Evolutionary conservation across 352 stramenopile species (phyloP).

Genomic region (Phytophthora sojae): DNA sequence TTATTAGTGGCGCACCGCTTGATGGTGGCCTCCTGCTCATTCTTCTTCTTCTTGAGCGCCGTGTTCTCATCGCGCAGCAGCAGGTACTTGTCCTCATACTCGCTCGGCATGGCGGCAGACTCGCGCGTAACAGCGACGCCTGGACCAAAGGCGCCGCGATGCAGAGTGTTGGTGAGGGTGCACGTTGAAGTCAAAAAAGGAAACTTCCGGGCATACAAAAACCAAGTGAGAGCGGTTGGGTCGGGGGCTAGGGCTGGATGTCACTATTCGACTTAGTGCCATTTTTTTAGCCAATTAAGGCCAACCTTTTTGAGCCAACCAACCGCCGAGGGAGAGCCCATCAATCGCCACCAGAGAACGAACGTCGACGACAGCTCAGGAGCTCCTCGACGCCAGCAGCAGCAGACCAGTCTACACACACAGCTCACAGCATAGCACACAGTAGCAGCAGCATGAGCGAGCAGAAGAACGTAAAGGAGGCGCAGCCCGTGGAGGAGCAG

Average conservation of each 20-base stretch:
- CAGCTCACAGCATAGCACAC: conserved; percentile 4
- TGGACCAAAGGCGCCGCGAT: neutral
- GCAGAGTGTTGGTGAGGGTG: neutral
- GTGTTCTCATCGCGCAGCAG: conserved; percentile 86
- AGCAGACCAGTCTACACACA: conserved; percentile 18
- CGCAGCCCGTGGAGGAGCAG: conserved; percentile 38
- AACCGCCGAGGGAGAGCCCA: conserved; percentile 35
- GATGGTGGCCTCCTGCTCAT: conserved; percentile 92
- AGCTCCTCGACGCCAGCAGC: conserved; percentile 26
- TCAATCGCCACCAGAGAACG: conserved; percentile 32
- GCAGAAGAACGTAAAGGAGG: conserved; percentile 44
- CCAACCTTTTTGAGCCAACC: conserved; percentile 38
- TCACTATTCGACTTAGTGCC: conserved; percentile 28
- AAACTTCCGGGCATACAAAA: conserved; percentile 29
- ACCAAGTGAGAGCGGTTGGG: neutral
- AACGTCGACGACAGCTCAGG: conserved; percentile 17
- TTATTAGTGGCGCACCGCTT: conserved; percentile 59
- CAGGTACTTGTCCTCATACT: conserved; percentile 90
- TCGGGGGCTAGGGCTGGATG: neutral
- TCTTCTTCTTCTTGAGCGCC: conserved; percentile 91
- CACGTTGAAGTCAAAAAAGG: conserved; percentile 27
- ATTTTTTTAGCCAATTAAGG: conserved; percentile 2
- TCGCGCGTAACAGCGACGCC: neutral
- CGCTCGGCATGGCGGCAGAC: conserved; percentile 48
- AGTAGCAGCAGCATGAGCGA: conserved; percentile 48